phyloP scores from a whole-genome alignment of 768 basidiomycete genomes.

The Paxillus rubicundulus region DNA sequence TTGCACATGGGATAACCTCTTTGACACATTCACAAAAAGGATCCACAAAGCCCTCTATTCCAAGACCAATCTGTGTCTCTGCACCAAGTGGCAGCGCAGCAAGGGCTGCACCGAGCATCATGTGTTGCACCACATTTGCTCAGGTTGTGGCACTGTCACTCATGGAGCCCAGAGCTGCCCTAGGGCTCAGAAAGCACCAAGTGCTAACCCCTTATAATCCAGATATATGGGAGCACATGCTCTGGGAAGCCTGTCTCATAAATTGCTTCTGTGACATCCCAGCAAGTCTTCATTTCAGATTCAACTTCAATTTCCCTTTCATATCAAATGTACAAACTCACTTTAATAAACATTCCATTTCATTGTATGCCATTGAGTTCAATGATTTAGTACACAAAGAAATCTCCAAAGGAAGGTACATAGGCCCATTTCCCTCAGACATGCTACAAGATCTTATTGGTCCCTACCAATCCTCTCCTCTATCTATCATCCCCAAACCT shows the following conservation, averaged over 20 bases:
- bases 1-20: no score
- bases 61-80: no score
- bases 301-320: conserved; percentile 33
- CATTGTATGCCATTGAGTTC: neutral
- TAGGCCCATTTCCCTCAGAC: conserved; percentile 29
- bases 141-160: conserved; percentile 35
- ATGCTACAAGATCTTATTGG: conserved; percentile 29
- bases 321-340: conserved; percentile 32
- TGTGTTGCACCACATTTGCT: conserved; percentile 25
- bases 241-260: conserved; percentile 18
- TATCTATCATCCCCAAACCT: conserved; percentile 32
- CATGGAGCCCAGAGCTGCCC: conserved; percentile 18
- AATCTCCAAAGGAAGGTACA: no score
- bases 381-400: no score
- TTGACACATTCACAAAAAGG: no score
- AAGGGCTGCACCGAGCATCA: no score
- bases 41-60: no score
- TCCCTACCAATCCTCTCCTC: conserved; percentile 38
- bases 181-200: conserved; percentile 28
- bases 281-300: conserved; percentile 28
- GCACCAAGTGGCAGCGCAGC: no score
- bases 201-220: conserved; percentile 31
- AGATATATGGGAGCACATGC: conserved; percentile 27
- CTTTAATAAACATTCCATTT: conserved; percentile 29
- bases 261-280: conserved; percentile 27